Percentiles rank a stretch among this genome's conserved stretches.
phyloP scores from a whole-genome alignment of 768 basidiomycete genomes.

The Cystobasidium onofrii region DNA sequence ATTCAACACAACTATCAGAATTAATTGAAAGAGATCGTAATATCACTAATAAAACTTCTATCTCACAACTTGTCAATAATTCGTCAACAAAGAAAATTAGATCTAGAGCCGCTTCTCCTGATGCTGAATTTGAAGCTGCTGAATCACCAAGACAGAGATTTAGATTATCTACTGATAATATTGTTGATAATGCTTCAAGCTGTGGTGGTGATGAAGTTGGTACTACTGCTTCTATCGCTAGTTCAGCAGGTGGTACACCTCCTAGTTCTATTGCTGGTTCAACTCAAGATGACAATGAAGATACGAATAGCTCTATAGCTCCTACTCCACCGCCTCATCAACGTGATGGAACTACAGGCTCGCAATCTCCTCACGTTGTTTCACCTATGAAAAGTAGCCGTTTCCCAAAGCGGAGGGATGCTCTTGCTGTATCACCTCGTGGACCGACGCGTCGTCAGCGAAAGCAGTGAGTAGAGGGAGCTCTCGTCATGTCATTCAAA shows the following conservation, averaged over 20 bases:
- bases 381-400: slow-evolving; percentile 4
- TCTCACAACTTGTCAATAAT: background rate
- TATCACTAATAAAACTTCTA: background rate
- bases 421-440: background rate
- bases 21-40: slow-evolving; percentile 4
- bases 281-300: background rate
- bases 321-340: background rate
- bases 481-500: too few relatives aligned
- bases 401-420: slow-evolving; percentile 12
- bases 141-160: slow-evolving; percentile 23
- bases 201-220: slow-evolving; percentile 7
- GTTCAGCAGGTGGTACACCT: background rate
- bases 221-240: background rate
- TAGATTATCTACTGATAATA: slow-evolving; percentile 6
- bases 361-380: background rate
- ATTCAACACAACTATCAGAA: slow-evolving; percentile 17
- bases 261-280: background rate
- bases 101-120: slow-evolving; percentile 17
- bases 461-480: slow-evolving; percentile 20
- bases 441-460: slow-evolving; percentile 18
- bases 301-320: background rate
- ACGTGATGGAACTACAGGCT: background rate
- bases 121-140: slow-evolving; percentile 15
- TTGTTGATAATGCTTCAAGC: slow-evolving; percentile 5
- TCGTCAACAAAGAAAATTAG: slow-evolving; percentile 4